phyloP scores from a whole-genome alignment of 1,284 basidiomycete genomes.

The Athelia sp. region DNA sequence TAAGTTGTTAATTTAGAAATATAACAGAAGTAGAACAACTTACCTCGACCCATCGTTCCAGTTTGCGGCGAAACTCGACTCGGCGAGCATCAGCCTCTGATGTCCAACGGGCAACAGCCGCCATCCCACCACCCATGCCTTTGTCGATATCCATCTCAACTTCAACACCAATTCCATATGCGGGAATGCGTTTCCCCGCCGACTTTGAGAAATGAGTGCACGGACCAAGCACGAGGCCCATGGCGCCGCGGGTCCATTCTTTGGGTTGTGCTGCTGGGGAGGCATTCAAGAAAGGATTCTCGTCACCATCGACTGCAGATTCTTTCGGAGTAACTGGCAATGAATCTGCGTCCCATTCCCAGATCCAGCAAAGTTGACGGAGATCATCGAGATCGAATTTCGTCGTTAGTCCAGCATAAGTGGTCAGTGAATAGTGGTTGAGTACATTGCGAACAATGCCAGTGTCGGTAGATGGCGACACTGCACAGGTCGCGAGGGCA shows the following conservation, averaged over 20 bases:
- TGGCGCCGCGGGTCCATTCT: conserved; percentile 73
- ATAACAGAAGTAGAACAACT: conserved; percentile 7
- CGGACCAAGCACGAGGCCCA: conserved; percentile 70
- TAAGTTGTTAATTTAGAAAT: background rate
- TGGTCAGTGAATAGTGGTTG: conserved; percentile 64
- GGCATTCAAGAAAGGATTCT: conserved; percentile 67
- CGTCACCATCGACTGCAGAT: conserved; percentile 40
- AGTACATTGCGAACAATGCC: conserved; percentile 73
- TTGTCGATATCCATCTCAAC: conserved; percentile 80
- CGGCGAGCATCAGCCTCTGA: conserved; percentile 57
- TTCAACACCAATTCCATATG: conserved; percentile 79
- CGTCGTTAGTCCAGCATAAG: conserved; percentile 61
- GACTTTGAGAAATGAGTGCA: conserved; percentile 64
- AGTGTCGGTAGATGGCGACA: conserved; percentile 70
- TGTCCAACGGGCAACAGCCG: conserved; percentile 81
- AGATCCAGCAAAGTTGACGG: conserved; percentile 76
- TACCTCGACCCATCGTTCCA: conserved; percentile 64
- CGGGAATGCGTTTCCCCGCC: conserved; percentile 64
- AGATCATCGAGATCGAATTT: conserved; percentile 65
- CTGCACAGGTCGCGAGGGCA: conserved; percentile 73
- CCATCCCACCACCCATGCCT: conserved; percentile 73
- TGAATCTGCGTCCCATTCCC: conserved; percentile 72
- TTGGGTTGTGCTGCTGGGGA: conserved; percentile 31
- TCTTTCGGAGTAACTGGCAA: conserved; percentile 18
- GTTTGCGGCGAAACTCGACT: conserved; percentile 50